Base-by-base conservation (phyloP, 2,329 filamentous ascomycete species). In the Escovopsis sp. region DNA sequence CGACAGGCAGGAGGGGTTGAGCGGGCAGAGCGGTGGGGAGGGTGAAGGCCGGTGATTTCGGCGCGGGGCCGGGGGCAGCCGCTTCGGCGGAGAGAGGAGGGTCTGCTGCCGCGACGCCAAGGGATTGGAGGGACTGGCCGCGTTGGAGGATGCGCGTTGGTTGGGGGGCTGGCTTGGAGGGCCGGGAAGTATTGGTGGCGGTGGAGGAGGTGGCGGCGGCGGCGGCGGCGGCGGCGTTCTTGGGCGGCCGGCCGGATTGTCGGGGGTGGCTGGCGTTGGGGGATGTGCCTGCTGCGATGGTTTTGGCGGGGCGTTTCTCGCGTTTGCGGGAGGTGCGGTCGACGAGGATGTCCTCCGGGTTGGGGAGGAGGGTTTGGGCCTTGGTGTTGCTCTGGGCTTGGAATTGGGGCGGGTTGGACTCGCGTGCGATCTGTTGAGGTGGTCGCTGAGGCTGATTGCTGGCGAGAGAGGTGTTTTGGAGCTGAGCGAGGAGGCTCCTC, bases 81-180 rank as follows among this genome's bases (percentile, higher is more conserved):
- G 21, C 21, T 3, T 7, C 21, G 21, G 21, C 21, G 11, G 21
- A 23, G 21, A 42, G 38, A 6, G 39, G 38, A n/a, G 4, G 50
- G 21, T 35, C 33, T 8, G 33, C n/a, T n/a, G n/a, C n/a, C n/a
- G n/a, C 16, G 3, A 27, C 13, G 13, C 33, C 21, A 3, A 25
- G n/a, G 16, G 33, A 35, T 15, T 38, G 32, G 29, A 38, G 36
- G 12, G 36, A 39, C 37, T 58, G 54, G 19, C 53, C 55, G 14
- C 56, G 45, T 36, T 56, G 52, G 17, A 58, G 54, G 28, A 58
- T 57, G n/a, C 53, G 54, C 14, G 47, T 42, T 28, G 53, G 46
- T 28, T 53, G 50, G 14, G 41, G 8, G 21, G n/a, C 11, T 21
- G 14, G n/a, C 19, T 27, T 34, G n/a, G 32, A 5, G 14, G 6